Evolutionary conservation across 228 moss, liverwort and hornwort species (phyloP), one percentile per base, ranked within the genome.

Genomic region (Sphagnum magellanicum): DNA sequence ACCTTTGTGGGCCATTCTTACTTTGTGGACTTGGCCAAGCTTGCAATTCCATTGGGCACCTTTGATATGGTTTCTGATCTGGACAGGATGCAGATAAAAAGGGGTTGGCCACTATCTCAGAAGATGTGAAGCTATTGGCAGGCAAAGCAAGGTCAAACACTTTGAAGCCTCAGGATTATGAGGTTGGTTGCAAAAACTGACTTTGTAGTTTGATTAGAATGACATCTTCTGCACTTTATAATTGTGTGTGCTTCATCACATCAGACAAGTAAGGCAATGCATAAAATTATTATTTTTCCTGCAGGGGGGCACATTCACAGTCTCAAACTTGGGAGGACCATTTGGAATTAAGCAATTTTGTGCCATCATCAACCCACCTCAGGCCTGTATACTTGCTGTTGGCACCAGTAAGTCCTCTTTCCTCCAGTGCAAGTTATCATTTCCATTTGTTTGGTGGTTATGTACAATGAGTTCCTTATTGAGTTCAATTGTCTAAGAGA

Each of bases 301-400:
- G 61, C 85, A 92, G 90, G 91, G 90, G 78, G 93, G 97, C 72
- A 93, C 97, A 6, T 97, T 97, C 69, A 89, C 93, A 60, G 78
- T 97, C 71, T 84, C 93, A 60, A 89, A 93, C 50, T 71, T 93
- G 53, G 93, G 97, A 74, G 90, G 87, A 64, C 84, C 86, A 47
- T 86, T 81, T 73, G 97, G 93, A 53, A 89, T 97, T 63, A 97
- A 93, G 78, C 97, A 97, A 63, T 93, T 97, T 71, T 90, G 82
- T 75, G 93, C 97, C n/a, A 90, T 97, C 69, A 87, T 97, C 74
- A 88, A 90, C 74, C 93, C 97, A 73, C 93, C 93, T 62, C 97
- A 97, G 81, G 83, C 87, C 16, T 91, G 87, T 65, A 89, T 91
- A 70, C 91, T 97, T 77, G 93, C 93, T 50, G 85, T 97, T 68